Evolutionary conservation across 805 yeast species (phyloP).

Genomic region (Nakazawaea populi): DNA sequence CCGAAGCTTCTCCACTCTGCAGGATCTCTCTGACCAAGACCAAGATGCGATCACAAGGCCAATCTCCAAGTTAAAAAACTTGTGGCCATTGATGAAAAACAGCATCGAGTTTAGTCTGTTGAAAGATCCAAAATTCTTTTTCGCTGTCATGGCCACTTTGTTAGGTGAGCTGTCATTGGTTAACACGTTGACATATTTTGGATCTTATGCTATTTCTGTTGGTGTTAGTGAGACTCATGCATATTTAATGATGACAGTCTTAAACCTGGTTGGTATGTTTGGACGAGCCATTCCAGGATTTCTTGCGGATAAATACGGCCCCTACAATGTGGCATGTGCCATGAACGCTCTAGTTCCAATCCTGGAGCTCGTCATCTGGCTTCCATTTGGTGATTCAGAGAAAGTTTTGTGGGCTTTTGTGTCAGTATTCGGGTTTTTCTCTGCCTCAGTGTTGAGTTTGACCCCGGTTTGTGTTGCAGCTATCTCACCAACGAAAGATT

Average conservation of each 20-base stretch:
- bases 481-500: conserved; percentile 35
- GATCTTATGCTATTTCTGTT: conserved; percentile 36
- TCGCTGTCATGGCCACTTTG: conserved; percentile 32
- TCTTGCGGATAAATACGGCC: conserved; percentile 48
- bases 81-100: conserved; percentile 8
- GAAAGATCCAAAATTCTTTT: conserved; percentile 30
- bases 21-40: too few relatives aligned
- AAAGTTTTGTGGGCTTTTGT: conserved; percentile 36
- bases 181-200: conserved; percentile 35
- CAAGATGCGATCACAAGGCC: not conserved
- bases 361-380: conserved; percentile 47
- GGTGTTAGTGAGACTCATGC: conserved; percentile 35
- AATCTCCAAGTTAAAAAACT: conserved; percentile 10
- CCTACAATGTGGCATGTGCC: conserved; percentile 48
- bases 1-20: too few relatives aligned
- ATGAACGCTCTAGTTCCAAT: conserved; percentile 41
- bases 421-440: conserved; percentile 45
- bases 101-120: conserved; percentile 24
- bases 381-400: conserved; percentile 42
- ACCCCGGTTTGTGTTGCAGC: conserved; percentile 58
- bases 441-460: conserved; percentile 50
- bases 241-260: conserved; percentile 37
- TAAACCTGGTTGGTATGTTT: conserved; percentile 41
- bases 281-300: conserved; percentile 55
- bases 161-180: conserved; percentile 34